A percentile compares a stretch with the other conserved stretches of the same genome.
Evolutionary conservation across 1,139 yeast genomes (phyloP).

Genomic region (Magnusiomyces clavatus): DNA sequence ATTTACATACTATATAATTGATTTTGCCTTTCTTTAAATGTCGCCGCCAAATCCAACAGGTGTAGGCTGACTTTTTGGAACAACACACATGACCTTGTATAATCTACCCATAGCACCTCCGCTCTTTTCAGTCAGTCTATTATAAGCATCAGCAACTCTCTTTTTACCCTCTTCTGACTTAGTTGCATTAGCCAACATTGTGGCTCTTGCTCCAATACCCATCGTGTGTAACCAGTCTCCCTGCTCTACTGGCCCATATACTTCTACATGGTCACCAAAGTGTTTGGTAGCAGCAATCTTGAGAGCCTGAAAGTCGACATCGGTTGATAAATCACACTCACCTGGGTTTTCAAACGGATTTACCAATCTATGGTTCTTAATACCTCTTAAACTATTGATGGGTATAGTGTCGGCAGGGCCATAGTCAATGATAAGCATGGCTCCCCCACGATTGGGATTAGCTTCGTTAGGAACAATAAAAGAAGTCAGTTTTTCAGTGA

Average conservation of each 20-base stretch:
- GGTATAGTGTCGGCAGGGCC: conserved; percentile 61
- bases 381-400: conserved; percentile 64
- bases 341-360: conserved; percentile 76
- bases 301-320: conserved; percentile 69
- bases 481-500: conserved; percentile 31
- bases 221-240: conserved; percentile 73
- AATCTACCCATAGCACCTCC: conserved; percentile 67
- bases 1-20: background rate
- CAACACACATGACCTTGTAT: conserved; percentile 63
- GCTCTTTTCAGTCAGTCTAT: conserved; percentile 55
- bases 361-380: conserved; percentile 63
- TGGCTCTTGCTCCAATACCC: conserved; percentile 68
- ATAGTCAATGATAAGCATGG: conserved; percentile 69
- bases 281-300: conserved; percentile 31
- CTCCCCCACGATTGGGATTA: conserved; percentile 45
- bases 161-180: conserved; percentile 28
- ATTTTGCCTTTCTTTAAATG: conserved; percentile 10
- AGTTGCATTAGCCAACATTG: conserved; percentile 31
- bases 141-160: conserved; percentile 49
- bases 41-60: conserved; percentile 42
- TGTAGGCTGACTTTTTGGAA: conserved; percentile 39
- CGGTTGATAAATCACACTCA: conserved; percentile 72
- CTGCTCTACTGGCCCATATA: conserved; percentile 59
- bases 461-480: conserved; percentile 34
- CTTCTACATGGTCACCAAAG: conserved; percentile 26